A percentile compares a stretch with the other conserved stretches of the same genome.
These are phyloP conservation scores for Carpinus fangiana DNA, from an alignment of 306 rosid genomes.

Conservation along the genomic window DNA sequence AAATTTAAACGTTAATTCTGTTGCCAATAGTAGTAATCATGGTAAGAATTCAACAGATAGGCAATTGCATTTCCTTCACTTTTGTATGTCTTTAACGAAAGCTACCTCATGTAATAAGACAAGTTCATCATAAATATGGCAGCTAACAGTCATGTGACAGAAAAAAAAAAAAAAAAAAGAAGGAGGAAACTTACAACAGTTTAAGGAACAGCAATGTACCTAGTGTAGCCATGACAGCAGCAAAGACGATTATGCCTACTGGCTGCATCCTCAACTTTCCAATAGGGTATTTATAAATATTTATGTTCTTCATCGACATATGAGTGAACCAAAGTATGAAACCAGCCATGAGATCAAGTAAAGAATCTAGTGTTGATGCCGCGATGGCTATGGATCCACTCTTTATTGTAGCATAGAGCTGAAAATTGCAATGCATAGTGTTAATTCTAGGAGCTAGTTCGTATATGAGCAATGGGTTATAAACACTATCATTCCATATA, in stretches of 20 bases:
- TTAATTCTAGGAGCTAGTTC: neutral
- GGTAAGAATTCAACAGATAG: neutral
- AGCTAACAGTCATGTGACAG: neutral
- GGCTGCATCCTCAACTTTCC: conserved; percentile 96
- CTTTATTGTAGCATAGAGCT: conserved; percentile 54
- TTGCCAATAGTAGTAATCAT: neutral
- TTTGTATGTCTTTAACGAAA: neutral
- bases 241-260: conserved; percentile 90
- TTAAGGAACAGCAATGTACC: conserved; percentile 44
- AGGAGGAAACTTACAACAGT: neutral
- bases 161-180: neutral
- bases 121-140: neutral
- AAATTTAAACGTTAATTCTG: neutral
- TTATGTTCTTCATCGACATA: conserved; percentile 74
- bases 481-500: neutral
- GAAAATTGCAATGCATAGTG: conserved; percentile 20
- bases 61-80: neutral
- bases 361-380: conserved; percentile 61
- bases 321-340: conserved; percentile 96
- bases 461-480: neutral
- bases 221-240: conserved; percentile 95
- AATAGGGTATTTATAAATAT: conserved; percentile 79
- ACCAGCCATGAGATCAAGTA: conserved; percentile 77
- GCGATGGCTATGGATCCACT: conserved; percentile 64
- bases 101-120: neutral